A percentile compares a stretch with the other conserved stretches of the same genome.
These are phyloP conservation scores for Gamarada debralockiae DNA, from an alignment of 495 filamentous ascomycete species.

Conservation along the genomic window DNA sequence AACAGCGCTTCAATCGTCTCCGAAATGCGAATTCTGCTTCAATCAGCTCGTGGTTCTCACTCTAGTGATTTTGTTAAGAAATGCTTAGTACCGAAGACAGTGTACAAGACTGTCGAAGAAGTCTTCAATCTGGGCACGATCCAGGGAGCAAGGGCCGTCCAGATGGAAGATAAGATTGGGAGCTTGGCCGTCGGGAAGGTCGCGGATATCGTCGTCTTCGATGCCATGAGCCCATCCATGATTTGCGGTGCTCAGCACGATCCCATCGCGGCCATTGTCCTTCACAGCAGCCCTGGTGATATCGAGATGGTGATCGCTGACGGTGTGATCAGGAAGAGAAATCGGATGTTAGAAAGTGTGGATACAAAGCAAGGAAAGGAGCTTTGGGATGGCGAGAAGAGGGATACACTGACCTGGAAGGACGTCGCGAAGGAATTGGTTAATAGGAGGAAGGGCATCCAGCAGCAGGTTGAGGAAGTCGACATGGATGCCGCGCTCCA, in stretches of 20 bases:
- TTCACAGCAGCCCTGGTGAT: constrained; percentile 39
- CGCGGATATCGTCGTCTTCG: constrained; percentile 45
- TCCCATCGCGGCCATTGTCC: constrained; percentile 41
- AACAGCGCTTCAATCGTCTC: constrained; percentile 35
- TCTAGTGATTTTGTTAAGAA: constrained; percentile 25
- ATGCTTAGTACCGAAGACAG: constrained; percentile 25
- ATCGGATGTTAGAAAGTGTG: constrained; percentile 18
- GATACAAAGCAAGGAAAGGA: constrained; percentile 1
- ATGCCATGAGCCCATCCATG: constrained; percentile 38
- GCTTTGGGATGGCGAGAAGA: constrained; percentile 5
- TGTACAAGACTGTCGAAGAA: constrained; percentile 38
- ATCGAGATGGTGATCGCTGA: constrained; percentile 46
- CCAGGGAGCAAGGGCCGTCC: constrained; percentile 39
- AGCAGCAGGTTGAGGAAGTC: background rate
- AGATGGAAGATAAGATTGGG: constrained; percentile 39
- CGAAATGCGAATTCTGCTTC: constrained; percentile 42
- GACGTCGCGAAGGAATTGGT: constrained; percentile 30
- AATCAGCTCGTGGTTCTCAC: constrained; percentile 31
- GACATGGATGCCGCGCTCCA: constrained; percentile 4
- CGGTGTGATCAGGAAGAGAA: constrained; percentile 36
- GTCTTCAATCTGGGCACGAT: constrained; percentile 48
- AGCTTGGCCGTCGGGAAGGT: constrained; percentile 40
- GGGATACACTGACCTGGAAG: constrained; percentile 23
- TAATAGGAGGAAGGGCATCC: background rate
- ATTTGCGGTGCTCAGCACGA: constrained; percentile 38